These are phyloP conservation scores for Euptelea pleiosperma DNA, from an alignment of 164 flowering plant species.

Conservation along the genomic window DNA sequence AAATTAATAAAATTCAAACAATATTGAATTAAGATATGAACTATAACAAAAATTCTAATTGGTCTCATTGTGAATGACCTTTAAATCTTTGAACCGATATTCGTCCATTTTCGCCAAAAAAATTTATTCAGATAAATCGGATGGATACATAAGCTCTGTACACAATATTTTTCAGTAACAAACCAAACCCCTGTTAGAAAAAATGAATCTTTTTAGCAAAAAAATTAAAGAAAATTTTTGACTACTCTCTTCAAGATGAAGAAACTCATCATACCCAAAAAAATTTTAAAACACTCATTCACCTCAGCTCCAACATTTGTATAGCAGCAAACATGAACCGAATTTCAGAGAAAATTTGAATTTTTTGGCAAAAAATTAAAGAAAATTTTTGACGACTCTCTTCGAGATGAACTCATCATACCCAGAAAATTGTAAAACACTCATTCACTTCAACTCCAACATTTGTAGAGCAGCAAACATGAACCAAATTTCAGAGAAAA, in stretches of 20 bases:
- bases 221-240: neutral
- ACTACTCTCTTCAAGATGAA: neutral
- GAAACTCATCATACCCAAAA: conserved; percentile 47
- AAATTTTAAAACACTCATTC: conserved; percentile 72
- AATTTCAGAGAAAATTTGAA: neutral
- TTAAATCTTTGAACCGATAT: conserved; percentile 80
- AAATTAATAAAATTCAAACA: too few species aligned
- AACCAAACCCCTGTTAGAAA: neutral
- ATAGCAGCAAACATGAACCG: neutral
- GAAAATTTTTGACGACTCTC: neutral
- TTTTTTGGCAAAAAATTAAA: too few species aligned
- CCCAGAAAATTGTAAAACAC: conserved; percentile 76
- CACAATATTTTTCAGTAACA: neutral
- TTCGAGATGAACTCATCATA: conserved; percentile 18
- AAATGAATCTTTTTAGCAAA: too few species aligned
- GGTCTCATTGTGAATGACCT: conserved; percentile 41
- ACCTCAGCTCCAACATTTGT: conserved; percentile 81
- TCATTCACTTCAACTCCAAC: conserved; percentile 75
- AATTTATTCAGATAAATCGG: conserved; percentile 70
- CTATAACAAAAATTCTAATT: neutral
- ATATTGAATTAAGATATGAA: too few species aligned
- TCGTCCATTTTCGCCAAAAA: conserved; percentile 83
- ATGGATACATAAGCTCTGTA: conserved; percentile 45
- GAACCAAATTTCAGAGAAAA: neutral
- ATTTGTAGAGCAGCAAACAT: conserved; percentile 39